Evolutionary conservation across 2,329 filamentous ascomycete genomes (phyloP).

Genomic region (Cyphellophora attinorum): DNA sequence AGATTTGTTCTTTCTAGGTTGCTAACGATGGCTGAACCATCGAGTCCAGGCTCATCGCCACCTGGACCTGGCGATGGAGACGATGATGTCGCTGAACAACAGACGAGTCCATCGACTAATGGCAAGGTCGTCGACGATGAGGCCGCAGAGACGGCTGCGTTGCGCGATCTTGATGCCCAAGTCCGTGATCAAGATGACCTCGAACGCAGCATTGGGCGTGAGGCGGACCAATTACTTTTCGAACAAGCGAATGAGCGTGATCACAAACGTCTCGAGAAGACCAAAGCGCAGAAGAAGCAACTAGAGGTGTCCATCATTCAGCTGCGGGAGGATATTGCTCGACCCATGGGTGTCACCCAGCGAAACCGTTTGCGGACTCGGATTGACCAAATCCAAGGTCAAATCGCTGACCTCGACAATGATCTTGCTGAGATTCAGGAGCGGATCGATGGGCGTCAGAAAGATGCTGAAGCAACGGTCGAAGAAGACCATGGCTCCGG

Average conservation of each 20-base stretch:
- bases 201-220: slow-evolving; percentile 70
- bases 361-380: slow-evolving; percentile 21
- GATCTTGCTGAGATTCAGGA: slow-evolving; percentile 73
- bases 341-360: slow-evolving; percentile 43
- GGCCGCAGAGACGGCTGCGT: slow-evolving; percentile 49
- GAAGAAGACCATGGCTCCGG: slow-evolving; percentile 33
- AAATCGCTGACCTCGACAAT: slow-evolving; percentile 58
- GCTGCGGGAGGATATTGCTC: slow-evolving; percentile 46
- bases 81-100: too few relatives aligned
- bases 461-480: slow-evolving; percentile 34
- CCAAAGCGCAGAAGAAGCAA: slow-evolving; percentile 42
- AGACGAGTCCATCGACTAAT: too few relatives aligned
- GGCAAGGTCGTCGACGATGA: slow-evolving; percentile 1
- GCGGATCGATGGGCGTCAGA: slow-evolving; percentile 67
- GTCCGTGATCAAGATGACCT: slow-evolving; percentile 82
- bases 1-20: too few relatives aligned
- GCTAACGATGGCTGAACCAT: too few relatives aligned
- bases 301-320: slow-evolving; percentile 56
- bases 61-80: too few relatives aligned
- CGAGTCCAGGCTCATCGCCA: too few relatives aligned
- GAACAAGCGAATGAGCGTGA: slow-evolving; percentile 57
- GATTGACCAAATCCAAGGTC: slow-evolving; percentile 31
- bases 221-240: slow-evolving; percentile 51
- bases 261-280: slow-evolving; percentile 52
- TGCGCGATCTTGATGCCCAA: slow-evolving; percentile 55